phyloP scores from a whole-genome alignment of 2,329 filamentous ascomycete species.

The Neoscytalidium dimidiatum region DNA sequence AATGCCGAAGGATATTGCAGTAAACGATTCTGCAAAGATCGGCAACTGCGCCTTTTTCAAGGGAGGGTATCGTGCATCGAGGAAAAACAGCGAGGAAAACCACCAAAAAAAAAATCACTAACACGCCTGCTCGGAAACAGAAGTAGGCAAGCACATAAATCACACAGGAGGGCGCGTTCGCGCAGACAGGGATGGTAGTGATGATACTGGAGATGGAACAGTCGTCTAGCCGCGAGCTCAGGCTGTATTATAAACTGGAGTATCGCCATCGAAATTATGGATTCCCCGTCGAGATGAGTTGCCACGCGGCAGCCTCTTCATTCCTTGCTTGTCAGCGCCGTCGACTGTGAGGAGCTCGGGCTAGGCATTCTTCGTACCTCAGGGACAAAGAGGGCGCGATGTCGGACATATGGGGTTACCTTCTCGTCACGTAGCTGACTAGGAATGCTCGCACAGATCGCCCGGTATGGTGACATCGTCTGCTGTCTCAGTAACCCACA shows the following conservation, averaged over 20 bases:
- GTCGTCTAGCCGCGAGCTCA: slow-evolving; percentile 17
- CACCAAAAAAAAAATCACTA: slow-evolving; percentile 10
- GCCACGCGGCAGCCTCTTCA: slow-evolving; percentile 27
- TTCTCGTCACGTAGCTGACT: neutral
- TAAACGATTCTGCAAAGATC: slow-evolving; percentile 9
- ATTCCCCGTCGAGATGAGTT: slow-evolving; percentile 24
- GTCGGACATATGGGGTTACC: slow-evolving; percentile 14
- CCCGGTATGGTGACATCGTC: slow-evolving; percentile 8
- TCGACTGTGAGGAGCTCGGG: slow-evolving; percentile 23
- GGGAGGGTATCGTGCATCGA: slow-evolving; percentile 17
- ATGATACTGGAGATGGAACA: slow-evolving; percentile 2
- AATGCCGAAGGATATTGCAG: neutral
- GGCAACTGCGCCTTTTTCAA: neutral
- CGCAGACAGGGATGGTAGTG: neutral
- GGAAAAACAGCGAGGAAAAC: slow-evolving; percentile 11
- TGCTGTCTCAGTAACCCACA: neutral
- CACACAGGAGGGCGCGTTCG: neutral
- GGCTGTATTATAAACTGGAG: slow-evolving; percentile 13
- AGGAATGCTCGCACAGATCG: slow-evolving; percentile 25
- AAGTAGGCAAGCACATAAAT: neutral
- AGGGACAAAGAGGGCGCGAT: slow-evolving; percentile 20
- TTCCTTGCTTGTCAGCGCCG: slow-evolving; percentile 33
- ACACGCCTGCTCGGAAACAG: slow-evolving; percentile 14
- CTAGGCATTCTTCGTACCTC: slow-evolving; percentile 31
- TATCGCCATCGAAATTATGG: slow-evolving; percentile 16